phyloP scores from a whole-genome alignment of 2,329 filamentous ascomycete species.

The Amylocarpus encephaloides region DNA sequence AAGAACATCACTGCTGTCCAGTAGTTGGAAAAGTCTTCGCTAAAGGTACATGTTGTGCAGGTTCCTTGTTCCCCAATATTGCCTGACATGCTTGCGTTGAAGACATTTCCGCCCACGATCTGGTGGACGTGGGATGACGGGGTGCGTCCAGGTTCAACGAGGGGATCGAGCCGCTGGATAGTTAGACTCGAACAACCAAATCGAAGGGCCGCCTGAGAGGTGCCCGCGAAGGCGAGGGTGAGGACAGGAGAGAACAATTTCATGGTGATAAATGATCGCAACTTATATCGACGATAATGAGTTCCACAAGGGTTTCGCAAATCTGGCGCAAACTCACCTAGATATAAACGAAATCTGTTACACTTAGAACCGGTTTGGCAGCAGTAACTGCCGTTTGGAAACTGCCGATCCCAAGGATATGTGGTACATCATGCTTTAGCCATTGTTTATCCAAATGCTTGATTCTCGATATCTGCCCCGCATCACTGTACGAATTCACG shows the following conservation, averaged over 20 bases:
- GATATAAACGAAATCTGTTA: not conserved
- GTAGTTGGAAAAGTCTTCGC: constrained; percentile 56
- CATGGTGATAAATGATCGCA: constrained; percentile 3
- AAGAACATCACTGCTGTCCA: constrained; percentile 56
- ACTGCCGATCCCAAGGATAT: not conserved
- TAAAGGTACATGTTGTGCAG: constrained; percentile 57
- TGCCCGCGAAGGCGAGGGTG: constrained; percentile 1
- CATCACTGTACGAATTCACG: too few species aligned
- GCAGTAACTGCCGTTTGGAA: not conserved
- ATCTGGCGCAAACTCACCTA: not conserved
- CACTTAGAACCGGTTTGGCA: not conserved
- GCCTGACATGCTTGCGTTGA: constrained; percentile 1
- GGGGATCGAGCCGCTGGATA: constrained; percentile 14
- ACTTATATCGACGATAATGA: not conserved
- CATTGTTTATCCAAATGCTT: not conserved
- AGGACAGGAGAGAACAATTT: constrained; percentile 6
- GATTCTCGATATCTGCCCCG: too few species aligned
- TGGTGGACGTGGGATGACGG: constrained; percentile 14
- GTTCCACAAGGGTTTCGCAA: not conserved
- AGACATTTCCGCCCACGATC: constrained; percentile 11
- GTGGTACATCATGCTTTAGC: not conserved
- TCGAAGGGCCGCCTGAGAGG: constrained; percentile 11
- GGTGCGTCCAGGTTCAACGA: constrained; percentile 10
- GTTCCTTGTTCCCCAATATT: constrained; percentile 25
- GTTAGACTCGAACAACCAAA: constrained; percentile 13